A percentile compares a stretch with the other conserved stretches of the same genome.
phyloP scores from a whole-genome alignment of 208 protist species.

The Crithidia bombi region DNA sequence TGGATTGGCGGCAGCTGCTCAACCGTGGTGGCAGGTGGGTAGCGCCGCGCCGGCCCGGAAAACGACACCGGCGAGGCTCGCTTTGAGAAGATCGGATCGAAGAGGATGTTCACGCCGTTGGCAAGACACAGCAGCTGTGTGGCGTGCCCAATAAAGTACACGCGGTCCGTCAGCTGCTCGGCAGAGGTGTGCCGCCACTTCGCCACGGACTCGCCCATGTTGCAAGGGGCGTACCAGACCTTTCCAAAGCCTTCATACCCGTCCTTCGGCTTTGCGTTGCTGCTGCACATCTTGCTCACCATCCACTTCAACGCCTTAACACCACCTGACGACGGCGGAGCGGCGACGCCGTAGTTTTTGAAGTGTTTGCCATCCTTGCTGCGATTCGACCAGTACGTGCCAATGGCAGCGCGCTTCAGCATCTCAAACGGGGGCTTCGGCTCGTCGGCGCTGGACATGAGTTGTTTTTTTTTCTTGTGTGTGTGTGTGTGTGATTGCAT shows the following conservation, averaged over 20 bases:
- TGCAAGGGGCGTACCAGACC: constrained; percentile 41
- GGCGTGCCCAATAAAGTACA: constrained; percentile 86
- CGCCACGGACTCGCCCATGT: constrained; percentile 41
- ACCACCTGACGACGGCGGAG: neutral
- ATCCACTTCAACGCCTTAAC: constrained; percentile 21
- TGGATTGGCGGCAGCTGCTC: constrained; percentile 73
- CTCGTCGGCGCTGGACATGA: constrained; percentile 7
- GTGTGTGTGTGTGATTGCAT: neutral
- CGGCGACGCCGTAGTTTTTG: constrained; percentile 49
- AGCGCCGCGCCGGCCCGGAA: constrained; percentile 47
- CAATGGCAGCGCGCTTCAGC: constrained; percentile 24
- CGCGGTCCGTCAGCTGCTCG: constrained; percentile 30
- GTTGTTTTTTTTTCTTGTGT: neutral
- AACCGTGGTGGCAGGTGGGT: constrained; percentile 38
- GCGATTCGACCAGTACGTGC: constrained; percentile 58
- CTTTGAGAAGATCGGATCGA: constrained; percentile 86
- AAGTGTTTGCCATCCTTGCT: constrained; percentile 48
- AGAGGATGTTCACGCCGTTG: constrained; percentile 69
- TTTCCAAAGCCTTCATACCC: constrained; percentile 55
- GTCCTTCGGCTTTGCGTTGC: constrained; percentile 30
- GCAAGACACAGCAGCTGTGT: constrained; percentile 71
- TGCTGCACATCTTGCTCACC: constrained; percentile 12
- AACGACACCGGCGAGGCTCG: constrained; percentile 66
- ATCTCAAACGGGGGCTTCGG: constrained; percentile 24
- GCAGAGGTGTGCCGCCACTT: constrained; percentile 21